Evolutionary conservation across 495 filamentous ascomycete genomes (phyloP), one percentile per base, ranked within the genome.

Genomic region (Immersiella caudata): DNA sequence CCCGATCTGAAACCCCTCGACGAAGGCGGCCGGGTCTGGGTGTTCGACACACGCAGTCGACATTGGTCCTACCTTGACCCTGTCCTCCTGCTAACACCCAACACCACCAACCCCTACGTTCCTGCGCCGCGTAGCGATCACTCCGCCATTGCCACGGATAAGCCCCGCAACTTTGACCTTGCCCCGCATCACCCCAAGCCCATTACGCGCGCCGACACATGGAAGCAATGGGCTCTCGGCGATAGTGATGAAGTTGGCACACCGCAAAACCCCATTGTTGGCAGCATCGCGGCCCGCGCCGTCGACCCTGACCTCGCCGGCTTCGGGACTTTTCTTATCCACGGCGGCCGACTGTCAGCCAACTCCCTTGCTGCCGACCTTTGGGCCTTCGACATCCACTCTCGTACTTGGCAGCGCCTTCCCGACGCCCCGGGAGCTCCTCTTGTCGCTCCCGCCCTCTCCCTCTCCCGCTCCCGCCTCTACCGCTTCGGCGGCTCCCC

Each of bases 401-500:
- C 76, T 25, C 72, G 81, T 33, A 73, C 79, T 0, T 95, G 91
- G 92, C 84, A 81, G 49, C 81, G 87, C 55, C 81, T 89, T 29
- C 81, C 88, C 0, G 69, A 83, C 20, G 89, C 89, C 0, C 89
- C 89, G 0, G 86, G 83, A 16, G 82, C 85, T 0, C 74, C 84
- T 0, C 82, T 89, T 3, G 88, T 88, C 14, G 91, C 90, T 0
- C 79, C 90, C 0, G 84, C 85, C 0, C 83, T 95, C 36, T 83
- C 88, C 0, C 82, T 88, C 57, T 75, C 78, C 3, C 76, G 80
- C 62, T 83, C 83, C 20, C 79, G 85, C 35, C 70, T 94, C 20
- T 95, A 88, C 73, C 84, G 90, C 24, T 91, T 90, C 76, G 90
- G 90, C 71, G 91, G 91, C 0, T 93, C 89, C 69, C 86, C 92